These are phyloP conservation scores for Debaryomyces singareniensis DNA, from an alignment of 1,139 yeast species.

Conservation along the genomic window DNA sequence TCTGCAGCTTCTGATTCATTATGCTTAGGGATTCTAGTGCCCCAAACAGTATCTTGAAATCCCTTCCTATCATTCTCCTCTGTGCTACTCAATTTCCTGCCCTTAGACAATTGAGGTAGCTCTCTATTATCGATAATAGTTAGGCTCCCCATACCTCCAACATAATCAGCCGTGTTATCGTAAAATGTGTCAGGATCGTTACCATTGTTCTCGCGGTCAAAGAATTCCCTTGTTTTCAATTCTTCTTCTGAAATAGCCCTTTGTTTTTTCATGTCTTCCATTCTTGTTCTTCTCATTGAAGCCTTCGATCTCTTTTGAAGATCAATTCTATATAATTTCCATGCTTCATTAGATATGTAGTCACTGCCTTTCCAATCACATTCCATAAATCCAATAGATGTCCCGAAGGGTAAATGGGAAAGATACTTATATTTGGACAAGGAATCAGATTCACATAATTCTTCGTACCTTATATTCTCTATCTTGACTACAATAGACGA, in stretches of 20 bases:
- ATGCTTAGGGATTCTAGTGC: constrained; percentile 45
- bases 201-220: constrained; percentile 44
- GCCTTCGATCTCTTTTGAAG: constrained; percentile 53
- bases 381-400: constrained; percentile 78
- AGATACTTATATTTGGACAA: constrained; percentile 65
- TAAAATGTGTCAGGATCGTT: constrained; percentile 9
- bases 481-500: constrained; percentile 52
- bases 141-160: constrained; percentile 24
- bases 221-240: constrained; percentile 48
- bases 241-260: constrained; percentile 63
- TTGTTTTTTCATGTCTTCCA: constrained; percentile 61
- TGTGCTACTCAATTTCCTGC: constrained; percentile 1
- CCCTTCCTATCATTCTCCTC: constrained; percentile 4
- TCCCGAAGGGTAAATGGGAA: constrained; percentile 78
- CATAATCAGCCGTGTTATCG: constrained; percentile 2
- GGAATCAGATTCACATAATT: constrained; percentile 46
- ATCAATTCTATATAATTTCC: constrained; percentile 52
- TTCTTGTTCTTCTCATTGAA: constrained; percentile 45
- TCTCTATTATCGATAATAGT: constrained; percentile 26
- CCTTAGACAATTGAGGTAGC: constrained; percentile 15
- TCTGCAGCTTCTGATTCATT: constrained; percentile 22
- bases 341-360: constrained; percentile 41
- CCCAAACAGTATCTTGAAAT: constrained; percentile 53
- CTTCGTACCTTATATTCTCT: constrained; percentile 65
- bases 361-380: constrained; percentile 66